These are phyloP conservation scores for Naganishia sp. DNA, from an alignment of 1,284 basidiomycete genomes.

Conservation along the genomic window DNA sequence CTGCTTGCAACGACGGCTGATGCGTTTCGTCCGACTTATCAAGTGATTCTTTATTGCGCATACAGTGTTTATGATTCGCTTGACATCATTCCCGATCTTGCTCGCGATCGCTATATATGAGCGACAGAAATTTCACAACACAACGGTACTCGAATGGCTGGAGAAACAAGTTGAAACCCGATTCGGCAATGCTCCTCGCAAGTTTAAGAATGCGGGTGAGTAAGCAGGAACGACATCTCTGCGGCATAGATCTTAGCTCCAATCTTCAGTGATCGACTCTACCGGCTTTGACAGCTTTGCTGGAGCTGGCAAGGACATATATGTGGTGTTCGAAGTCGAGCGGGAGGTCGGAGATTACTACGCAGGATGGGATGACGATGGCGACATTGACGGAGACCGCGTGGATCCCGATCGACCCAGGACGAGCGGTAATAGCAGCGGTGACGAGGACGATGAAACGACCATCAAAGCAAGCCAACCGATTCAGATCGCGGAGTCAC, in stretches of 20 bases:
- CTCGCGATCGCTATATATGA: slow-evolving; percentile 79
- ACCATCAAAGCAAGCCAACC: slow-evolving; percentile 23
- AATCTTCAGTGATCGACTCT: slow-evolving; percentile 46
- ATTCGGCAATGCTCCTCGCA: slow-evolving; percentile 69
- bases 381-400: slow-evolving; percentile 54
- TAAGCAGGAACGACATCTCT: slow-evolving; percentile 13
- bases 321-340: slow-evolving; percentile 78
- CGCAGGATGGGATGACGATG: slow-evolving; percentile 56
- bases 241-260: slow-evolving; percentile 5
- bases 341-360: slow-evolving; percentile 60
- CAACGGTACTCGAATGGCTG: slow-evolving; percentile 63
- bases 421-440: slow-evolving; percentile 9
- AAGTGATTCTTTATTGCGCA: neutral
- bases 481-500: slow-evolving; percentile 24
- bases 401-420: slow-evolving; percentile 6
- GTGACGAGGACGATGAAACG: slow-evolving; percentile 36
- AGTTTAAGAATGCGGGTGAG: slow-evolving; percentile 71
- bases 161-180: slow-evolving; percentile 69
- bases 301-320: slow-evolving; percentile 72
- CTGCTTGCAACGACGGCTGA: neutral
- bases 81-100: slow-evolving; percentile 83
- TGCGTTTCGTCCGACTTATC: neutral
- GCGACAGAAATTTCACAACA: slow-evolving; percentile 66
- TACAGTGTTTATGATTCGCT: slow-evolving; percentile 57
- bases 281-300: slow-evolving; percentile 75